Evolutionary conservation across 2,329 filamentous ascomycete species (phyloP).

Genomic region (Cladophialophora bantiana): DNA sequence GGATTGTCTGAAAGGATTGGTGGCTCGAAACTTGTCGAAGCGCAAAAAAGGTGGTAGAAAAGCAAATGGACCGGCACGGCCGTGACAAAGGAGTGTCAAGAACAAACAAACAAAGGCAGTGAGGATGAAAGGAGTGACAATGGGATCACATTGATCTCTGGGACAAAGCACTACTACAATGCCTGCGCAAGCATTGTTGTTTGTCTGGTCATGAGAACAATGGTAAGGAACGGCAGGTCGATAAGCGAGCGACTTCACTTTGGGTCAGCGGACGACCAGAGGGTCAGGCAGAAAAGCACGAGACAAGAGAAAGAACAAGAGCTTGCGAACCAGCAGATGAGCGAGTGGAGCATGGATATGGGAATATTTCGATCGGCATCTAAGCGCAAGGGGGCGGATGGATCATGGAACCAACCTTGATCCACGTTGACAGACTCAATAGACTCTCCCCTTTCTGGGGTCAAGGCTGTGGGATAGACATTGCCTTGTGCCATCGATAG

Average conservation of each 20-base stretch:
- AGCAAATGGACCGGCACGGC: conserved; percentile 15
- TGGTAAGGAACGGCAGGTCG: conserved; percentile 31
- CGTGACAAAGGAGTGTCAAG: conserved; percentile 32
- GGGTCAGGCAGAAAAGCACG: conserved; percentile 21
- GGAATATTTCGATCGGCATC: conserved; percentile 35
- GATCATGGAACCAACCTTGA: conserved; percentile 21
- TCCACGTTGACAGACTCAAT: conserved; percentile 23
- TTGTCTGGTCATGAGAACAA: conserved; percentile 29
- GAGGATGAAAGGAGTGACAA: conserved; percentile 36
- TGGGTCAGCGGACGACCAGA: conserved; percentile 20
- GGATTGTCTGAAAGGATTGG: conserved; percentile 22
- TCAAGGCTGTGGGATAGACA: conserved; percentile 22
- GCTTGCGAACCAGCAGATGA: conserved; percentile 28
- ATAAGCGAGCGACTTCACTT: conserved; percentile 34
- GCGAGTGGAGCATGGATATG: conserved; percentile 34
- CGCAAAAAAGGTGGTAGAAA: conserved; percentile 17
- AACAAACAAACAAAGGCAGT: conserved; percentile 33
- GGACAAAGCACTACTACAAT: conserved; percentile 36
- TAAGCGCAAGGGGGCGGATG: conserved; percentile 37
- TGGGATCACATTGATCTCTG: conserved; percentile 30
- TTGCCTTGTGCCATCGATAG: conserved; percentile 24
- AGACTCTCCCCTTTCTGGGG: conserved; percentile 24
- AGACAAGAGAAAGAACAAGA: conserved; percentile 19
- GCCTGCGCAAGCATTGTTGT: conserved; percentile 37
- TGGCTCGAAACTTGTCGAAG: conserved; percentile 26